These are phyloP conservation scores for Fusarium chaquense DNA, from an alignment of 2,329 filamentous ascomycete species.

Conservation along the genomic window DNA sequence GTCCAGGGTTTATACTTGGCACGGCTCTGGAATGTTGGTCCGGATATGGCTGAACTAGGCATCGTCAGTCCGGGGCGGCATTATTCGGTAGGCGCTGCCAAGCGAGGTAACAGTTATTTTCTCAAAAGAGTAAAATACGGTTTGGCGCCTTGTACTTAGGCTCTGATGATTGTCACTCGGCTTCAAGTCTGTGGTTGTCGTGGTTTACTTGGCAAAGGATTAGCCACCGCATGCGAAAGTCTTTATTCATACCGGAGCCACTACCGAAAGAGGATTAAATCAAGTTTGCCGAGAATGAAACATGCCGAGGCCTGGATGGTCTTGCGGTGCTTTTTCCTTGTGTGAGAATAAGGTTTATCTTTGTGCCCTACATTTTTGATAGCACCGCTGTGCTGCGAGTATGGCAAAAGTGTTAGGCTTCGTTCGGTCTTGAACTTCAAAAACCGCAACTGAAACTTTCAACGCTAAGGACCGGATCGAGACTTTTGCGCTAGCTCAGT, in stretches of 20 bases:
- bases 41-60: constrained; percentile 19
- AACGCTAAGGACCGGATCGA: background rate
- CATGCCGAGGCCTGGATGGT: no score
- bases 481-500: background rate
- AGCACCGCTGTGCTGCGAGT: no score
- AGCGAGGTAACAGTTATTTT: background rate
- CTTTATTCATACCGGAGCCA: background rate
- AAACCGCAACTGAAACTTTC: no score
- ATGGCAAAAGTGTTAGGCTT: no score
- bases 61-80: background rate
- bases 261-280: background rate
- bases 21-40: constrained; percentile 20
- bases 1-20: background rate
- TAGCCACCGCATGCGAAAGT: no score
- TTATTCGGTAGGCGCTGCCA: no score
- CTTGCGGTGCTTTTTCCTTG: no score
- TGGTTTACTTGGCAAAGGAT: background rate
- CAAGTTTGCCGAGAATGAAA: background rate
- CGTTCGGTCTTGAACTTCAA: no score
- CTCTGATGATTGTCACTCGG: background rate
- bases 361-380: no score
- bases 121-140: fast-evolving
- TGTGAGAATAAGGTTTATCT: no score
- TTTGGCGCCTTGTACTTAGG: fast-evolving
- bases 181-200: background rate